Conservation (phyloP, 305 asterid species). For the Plantago coronopus region DNA sequence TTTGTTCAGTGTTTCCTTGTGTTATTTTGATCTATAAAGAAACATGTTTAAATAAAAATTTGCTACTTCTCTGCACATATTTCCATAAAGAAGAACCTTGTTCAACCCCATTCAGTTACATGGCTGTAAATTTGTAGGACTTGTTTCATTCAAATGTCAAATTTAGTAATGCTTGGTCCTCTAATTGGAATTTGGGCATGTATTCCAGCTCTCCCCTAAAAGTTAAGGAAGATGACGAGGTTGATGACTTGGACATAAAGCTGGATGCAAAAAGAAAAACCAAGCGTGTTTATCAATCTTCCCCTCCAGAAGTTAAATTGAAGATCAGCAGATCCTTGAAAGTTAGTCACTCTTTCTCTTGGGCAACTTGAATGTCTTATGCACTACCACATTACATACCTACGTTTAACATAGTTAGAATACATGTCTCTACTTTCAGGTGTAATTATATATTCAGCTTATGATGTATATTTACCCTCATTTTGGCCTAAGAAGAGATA, state of each 20-base stretch:
- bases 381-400: not conserved
- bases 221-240: conserved; percentile 93
- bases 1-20: not conserved
- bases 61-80: too few species aligned
- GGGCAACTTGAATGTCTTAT: conserved; percentile 4
- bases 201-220: conserved; percentile 76
- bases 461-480: too few species aligned
- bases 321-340: conserved; percentile 94
- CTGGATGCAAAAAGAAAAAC: conserved; percentile 53
- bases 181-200: conserved; percentile 12
- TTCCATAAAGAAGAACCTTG: too few species aligned
- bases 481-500: too few species aligned
- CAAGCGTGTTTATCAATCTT: conserved; percentile 64
- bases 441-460: not conserved
- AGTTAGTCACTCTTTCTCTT: conserved; percentile 61
- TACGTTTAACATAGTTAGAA: not conserved
- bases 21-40: too few species aligned
- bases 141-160: too few species aligned
- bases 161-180: not conserved
- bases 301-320: conserved; percentile 79
- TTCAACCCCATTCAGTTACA: too few species aligned
- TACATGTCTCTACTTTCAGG: not conserved
- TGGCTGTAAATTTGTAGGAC: too few species aligned
- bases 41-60: too few species aligned
- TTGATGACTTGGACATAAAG: conserved; percentile 80